phyloP scores from a whole-genome alignment of 345 rosid species.

The Eucalyptus paniculata region DNA sequence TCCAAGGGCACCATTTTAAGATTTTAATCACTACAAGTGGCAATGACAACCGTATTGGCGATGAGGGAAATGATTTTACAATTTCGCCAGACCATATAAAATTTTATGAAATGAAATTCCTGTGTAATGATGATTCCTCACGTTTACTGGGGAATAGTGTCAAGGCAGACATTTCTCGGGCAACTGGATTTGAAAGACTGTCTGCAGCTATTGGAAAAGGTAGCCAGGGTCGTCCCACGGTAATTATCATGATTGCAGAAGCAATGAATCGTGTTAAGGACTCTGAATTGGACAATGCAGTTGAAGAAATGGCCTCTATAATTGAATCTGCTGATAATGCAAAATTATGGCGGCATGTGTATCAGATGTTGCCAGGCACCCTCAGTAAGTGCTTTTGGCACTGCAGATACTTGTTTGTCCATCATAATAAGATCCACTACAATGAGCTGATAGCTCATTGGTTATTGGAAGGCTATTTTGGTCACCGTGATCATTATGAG shows the following conservation, averaged over 20 bases:
- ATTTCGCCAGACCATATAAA: not conserved
- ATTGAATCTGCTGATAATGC: not conserved
- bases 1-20: not conserved
- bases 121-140: not conserved
- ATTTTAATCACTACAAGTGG: not conserved
- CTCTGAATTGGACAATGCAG: not conserved
- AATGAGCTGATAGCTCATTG: constrained; percentile 44
- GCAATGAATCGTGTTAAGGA: not conserved
- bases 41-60: not conserved
- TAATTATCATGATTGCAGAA: not conserved
- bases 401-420: not conserved
- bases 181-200: not conserved
- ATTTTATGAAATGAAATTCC: not conserved
- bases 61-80: not conserved
- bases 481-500: constrained; percentile 15
- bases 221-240: not conserved
- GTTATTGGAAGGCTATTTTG: constrained; percentile 62
- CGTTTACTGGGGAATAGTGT: not conserved
- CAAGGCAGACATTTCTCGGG: not conserved
- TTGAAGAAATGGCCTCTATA: not conserved
- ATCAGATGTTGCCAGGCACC: not conserved
- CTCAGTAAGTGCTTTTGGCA: not conserved
- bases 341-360: not conserved
- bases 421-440: not conserved
- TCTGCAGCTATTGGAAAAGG: not conserved